Base-by-base conservation (phyloP, 106 monocot species). In the Iris macrosiphon region DNA sequence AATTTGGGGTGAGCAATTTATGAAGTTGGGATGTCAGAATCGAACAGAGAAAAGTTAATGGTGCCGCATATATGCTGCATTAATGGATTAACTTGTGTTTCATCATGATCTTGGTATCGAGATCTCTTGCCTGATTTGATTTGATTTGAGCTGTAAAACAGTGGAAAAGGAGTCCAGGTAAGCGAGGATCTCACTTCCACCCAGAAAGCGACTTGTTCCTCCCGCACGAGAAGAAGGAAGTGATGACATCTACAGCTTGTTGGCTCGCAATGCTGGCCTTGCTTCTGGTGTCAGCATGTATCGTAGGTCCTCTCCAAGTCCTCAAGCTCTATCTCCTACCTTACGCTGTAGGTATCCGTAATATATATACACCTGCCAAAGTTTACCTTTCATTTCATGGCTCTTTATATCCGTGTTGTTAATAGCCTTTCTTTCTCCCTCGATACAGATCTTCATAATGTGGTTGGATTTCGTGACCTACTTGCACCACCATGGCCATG, bases 91-190 rank as follows among this genome's bases (percentile, higher is more conserved):
- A 19, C 1, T 4, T 29, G 15, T 19, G 23, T 35, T 9, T 47
- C 15, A 2, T 15, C 45, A 6, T 1, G 0, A 45, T 45, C 17
- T 16, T 51, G 31, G 38, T 20, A 46, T 55, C 43, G 8, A 25
- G 10, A 35, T 35, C 34, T 35, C 34, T 35, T 35, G 10, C 4
- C 4, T 10, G 4, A 4, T 35, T 35, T 35, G 34, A 6, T 35
- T 35, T 35, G 4, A 35, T 10, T 35, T 10, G 4, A 35, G 7
- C 34, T 35, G 10, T 10, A 35, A 35, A 35, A 35, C 61, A 92
- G 87, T 80, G 54, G 67, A 7, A n/a, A 17, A 73, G 92, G 50
- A 92, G 70, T 61, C 92, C 92, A 4, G 92, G 92, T 15, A 92
- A 86, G 58, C 39, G 14, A 10, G 92, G 92, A 6, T 86, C 92